phyloP scores from a whole-genome alignment of 345 rosid genomes.

The Pelargonium nanum region DNA sequence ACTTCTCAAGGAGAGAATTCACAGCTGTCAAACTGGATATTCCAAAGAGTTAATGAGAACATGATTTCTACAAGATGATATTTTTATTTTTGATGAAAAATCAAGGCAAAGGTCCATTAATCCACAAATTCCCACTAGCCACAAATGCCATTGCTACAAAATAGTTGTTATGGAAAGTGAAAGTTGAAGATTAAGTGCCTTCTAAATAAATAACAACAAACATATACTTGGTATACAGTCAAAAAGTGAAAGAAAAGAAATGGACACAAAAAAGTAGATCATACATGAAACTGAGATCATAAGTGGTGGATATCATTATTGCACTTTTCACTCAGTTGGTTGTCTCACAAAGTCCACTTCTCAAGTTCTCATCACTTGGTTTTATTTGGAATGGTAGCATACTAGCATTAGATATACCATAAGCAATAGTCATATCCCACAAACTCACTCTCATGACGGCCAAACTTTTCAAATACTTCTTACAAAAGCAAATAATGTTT shows the following conservation, averaged over 20 bases:
- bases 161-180: not conserved
- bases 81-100: too few relatives aligned
- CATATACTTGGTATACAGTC: too few relatives aligned
- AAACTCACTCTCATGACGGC: not conserved
- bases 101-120: too few relatives aligned
- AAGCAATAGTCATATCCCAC: not conserved
- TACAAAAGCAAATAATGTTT: not conserved
- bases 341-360: too few relatives aligned
- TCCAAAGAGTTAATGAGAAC: constrained; percentile 7
- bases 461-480: not conserved
- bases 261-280: not conserved
- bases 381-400: not conserved
- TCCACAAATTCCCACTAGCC: too few relatives aligned
- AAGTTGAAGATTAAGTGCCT: not conserved
- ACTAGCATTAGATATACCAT: not conserved
- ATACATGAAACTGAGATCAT: not conserved
- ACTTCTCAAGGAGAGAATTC: constrained; percentile 82
- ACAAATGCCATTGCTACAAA: not conserved
- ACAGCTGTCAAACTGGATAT: constrained; percentile 74
- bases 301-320: too few relatives aligned
- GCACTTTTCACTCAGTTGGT: too few relatives aligned
- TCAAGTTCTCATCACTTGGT: not conserved
- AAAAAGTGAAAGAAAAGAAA: not conserved
- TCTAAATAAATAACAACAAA: too few relatives aligned
- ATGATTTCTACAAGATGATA: not conserved